Percentiles rank a stretch among this genome's conserved stretches.
phyloP scores from a whole-genome alignment of 345 rosid genomes.

The Syzygium aromaticum region DNA sequence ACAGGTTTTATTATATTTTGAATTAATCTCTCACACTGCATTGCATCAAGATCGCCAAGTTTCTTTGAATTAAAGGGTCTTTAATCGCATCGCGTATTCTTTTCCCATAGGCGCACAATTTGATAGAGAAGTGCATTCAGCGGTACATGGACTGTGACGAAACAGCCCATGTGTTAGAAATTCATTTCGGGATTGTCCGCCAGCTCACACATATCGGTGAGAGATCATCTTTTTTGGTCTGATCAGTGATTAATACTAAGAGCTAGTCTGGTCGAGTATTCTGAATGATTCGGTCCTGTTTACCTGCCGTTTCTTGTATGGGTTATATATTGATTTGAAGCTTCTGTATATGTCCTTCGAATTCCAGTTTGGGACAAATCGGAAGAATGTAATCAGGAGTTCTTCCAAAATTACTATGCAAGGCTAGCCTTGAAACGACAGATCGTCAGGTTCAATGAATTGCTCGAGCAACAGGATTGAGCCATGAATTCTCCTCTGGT shows the following conservation, averaged over 20 bases:
- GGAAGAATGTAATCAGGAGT: background rate
- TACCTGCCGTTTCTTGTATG: background rate
- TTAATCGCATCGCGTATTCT: too few species aligned
- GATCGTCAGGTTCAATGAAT: background rate
- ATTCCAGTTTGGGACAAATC: background rate
- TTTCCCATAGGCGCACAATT: background rate
- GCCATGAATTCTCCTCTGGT: background rate
- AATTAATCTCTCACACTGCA: background rate
- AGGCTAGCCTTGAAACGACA: background rate
- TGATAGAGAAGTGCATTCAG: background rate
- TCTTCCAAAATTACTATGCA: background rate
- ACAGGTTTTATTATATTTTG: background rate
- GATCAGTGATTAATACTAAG: background rate
- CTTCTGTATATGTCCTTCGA: background rate
- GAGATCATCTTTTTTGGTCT: background rate
- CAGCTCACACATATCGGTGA: background rate
- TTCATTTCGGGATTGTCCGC: background rate
- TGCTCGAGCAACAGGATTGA: background rate
- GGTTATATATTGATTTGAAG: background rate
- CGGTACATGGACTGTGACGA: background rate
- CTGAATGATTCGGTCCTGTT: background rate
- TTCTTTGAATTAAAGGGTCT: too few species aligned
- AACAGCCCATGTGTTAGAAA: background rate
- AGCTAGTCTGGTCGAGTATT: background rate
- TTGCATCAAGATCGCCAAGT: too few species aligned